A percentile compares a stretch with the other conserved stretches of the same genome.
Evolutionary conservation across 1,139 yeast species (phyloP).

Genomic region (Nadsonia starkeyi-henricii): DNA sequence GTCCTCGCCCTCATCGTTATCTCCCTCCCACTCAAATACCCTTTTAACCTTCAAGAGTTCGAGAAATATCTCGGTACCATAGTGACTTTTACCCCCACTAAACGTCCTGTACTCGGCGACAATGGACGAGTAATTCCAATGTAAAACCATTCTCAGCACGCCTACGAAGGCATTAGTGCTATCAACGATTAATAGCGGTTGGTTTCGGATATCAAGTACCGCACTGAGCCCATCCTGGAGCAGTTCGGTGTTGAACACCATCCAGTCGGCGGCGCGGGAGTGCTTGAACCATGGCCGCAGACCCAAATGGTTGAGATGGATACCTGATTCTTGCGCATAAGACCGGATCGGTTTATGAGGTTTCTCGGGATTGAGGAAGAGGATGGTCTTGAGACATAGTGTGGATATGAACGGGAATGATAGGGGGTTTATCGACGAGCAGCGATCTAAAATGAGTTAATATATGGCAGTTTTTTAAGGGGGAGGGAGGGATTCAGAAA

Average conservation of each 20-base stretch:
- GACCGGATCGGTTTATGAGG: constrained; percentile 39
- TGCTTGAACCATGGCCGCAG: constrained; percentile 25
- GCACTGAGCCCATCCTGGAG: constrained; percentile 26
- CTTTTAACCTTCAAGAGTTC: constrained; percentile 35
- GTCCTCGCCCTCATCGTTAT: constrained; percentile 2
- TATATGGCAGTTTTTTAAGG: no score
- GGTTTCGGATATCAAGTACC: constrained; percentile 47
- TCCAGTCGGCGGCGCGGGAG: constrained; percentile 16
- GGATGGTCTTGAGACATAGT: constrained; percentile 56
- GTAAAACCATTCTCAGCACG: constrained; percentile 63
- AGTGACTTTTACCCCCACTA: constrained; percentile 59
- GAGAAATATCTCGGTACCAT: constrained; percentile 68
- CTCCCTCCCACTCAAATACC: constrained; percentile 17
- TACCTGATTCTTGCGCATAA: constrained; percentile 27
- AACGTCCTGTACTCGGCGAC: constrained; percentile 73
- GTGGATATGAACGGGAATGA: constrained; percentile 69
- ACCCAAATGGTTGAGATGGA: constrained; percentile 24
- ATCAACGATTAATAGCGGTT: constrained; percentile 65
- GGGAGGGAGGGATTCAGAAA: no score
- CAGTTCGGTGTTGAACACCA: constrained; percentile 20
- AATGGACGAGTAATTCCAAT: constrained; percentile 78
- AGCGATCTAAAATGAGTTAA: constrained; percentile 24
- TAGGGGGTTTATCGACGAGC: constrained; percentile 44
- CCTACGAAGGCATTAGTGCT: constrained; percentile 72
- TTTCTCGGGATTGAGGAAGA: constrained; percentile 44